A percentile compares a stretch with the other conserved stretches of the same genome.
phyloP scores from a whole-genome alignment of 2,329 filamentous ascomycete genomes.

The Rutstroemia sydowiana region DNA sequence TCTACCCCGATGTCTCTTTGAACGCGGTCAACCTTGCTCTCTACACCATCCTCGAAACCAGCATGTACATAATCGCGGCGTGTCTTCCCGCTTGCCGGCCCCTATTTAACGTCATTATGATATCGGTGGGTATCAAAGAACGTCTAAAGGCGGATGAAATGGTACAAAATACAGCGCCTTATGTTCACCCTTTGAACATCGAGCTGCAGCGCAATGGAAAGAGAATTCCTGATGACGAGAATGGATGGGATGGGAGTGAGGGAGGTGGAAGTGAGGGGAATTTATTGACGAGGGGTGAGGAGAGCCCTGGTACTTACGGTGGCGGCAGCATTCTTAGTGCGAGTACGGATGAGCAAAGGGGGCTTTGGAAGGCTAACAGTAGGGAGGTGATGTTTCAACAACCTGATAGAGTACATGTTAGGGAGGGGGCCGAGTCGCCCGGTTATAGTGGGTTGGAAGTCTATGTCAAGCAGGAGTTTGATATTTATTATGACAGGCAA shows the following conservation, averaged over 20 bases:
- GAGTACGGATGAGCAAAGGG: not conserved
- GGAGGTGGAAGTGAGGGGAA: too few relatives aligned
- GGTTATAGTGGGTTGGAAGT: not conserved
- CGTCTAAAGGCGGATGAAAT: not conserved
- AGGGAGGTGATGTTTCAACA: not conserved
- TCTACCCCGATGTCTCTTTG: constrained; percentile 7
- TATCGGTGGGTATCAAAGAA: not conserved
- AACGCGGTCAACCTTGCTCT: constrained; percentile 5
- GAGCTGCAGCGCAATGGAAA: too few relatives aligned
- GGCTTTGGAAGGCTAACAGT: not conserved
- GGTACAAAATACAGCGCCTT: not conserved
- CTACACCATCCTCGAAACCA: constrained; percentile 9
- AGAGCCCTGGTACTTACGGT: too few relatives aligned
- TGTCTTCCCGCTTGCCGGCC: constrained; percentile 10
- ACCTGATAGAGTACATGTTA: not conserved
- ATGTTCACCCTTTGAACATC: too few relatives aligned
- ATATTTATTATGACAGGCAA: constrained; percentile 3
- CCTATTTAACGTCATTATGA: constrained; percentile 1
- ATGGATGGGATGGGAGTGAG: too few relatives aligned
- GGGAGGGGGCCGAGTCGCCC: not conserved
- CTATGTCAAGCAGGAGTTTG: constrained; percentile 1
- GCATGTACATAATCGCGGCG: constrained; percentile 11
- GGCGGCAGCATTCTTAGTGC: not conserved
- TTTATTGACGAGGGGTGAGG: too few relatives aligned
- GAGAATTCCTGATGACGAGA: too few relatives aligned